Base-by-base conservation (phyloP, 177 flowering plant species). In the Vitis hybrid region DNA sequence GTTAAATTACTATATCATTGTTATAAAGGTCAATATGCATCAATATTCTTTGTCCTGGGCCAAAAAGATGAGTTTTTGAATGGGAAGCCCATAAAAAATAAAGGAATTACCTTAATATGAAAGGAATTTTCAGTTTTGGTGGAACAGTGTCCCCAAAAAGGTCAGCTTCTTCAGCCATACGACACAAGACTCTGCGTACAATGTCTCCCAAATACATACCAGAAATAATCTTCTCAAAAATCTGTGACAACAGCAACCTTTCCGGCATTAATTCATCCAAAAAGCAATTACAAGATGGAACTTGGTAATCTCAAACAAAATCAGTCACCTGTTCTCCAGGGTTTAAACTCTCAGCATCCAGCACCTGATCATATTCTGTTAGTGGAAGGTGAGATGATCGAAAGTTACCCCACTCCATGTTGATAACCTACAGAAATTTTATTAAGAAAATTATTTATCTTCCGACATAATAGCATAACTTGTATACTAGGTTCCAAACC, bases 151-250 rank as follows among this genome's bases (percentile, higher is more conserved):
- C 97, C 50, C 98, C 98, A 74, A 96, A 96, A 64, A 93, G 77
- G 55, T 78, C 85, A 71, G 98, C 97, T 81, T 96, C 98, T 72
- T 93, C 95, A 67, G 99, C 98, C 92, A 96, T 80, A 71, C 69
- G 88, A 55, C 67, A 79, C 56, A 96, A 72, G 70, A 90, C 90
- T 81, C 95, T 82, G 31, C 97, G 94, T 11, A 92, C 89, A 67
- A 96, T 85, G 29, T 93, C 99, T 64, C 99, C 99, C 82, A 96
- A 79, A 75, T 96, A 96, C 98, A 96, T 93, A 29, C 99, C 99
- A 70, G 99, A 96, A 67, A 87, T 87, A 7, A 92, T 74, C 84
- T 96, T 96, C 80, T 96, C 99, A 83, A 83, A 90, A 52, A 90
- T 90, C 99, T 93, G 86, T 48, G 51, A 39, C 45, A 51, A 61